Conservation (phyloP, 192 early-diverging fungal species). For the Piromyces finnis region DNA sequence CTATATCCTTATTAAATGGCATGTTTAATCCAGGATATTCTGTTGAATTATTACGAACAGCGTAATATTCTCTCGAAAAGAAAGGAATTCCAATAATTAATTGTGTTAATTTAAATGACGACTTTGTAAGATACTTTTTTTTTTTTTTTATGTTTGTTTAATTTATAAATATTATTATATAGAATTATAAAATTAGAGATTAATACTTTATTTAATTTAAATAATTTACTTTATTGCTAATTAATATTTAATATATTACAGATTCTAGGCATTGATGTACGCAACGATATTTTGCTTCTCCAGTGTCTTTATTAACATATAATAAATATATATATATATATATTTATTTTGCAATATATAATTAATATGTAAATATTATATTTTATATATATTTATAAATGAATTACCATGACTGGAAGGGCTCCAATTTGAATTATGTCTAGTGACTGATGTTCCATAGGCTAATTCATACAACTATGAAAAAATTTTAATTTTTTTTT, state of each 20-base stretch:
- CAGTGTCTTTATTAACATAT: background rate
- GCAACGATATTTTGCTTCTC: background rate
- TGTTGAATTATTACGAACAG: background rate
- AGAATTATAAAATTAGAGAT: too few relatives aligned
- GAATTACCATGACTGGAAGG: background rate
- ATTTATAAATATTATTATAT: too few relatives aligned
- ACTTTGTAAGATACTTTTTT: background rate
- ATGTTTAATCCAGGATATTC: background rate
- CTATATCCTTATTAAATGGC: background rate
- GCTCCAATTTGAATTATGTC: background rate
- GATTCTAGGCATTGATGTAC: background rate
- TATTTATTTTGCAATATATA: too few relatives aligned
- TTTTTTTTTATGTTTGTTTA: too few relatives aligned
- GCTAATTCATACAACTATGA: background rate
- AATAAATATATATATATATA: background rate
- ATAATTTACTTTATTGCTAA: too few relatives aligned
- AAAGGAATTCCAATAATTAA: background rate
- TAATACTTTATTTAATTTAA: too few relatives aligned
- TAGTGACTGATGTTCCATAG: background rate
- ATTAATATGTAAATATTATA: too few relatives aligned
- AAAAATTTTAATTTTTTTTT: too few relatives aligned
- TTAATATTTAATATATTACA: too few relatives aligned
- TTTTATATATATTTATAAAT: too few relatives aligned
- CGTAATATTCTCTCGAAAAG: background rate
- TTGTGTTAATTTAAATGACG: background rate